Percentiles rank a stretch among this genome's conserved stretches.
Evolutionary conservation across 2,329 filamentous ascomycete genomes (phyloP).

Genomic region (Neofusicoccum umdonicola): DNA sequence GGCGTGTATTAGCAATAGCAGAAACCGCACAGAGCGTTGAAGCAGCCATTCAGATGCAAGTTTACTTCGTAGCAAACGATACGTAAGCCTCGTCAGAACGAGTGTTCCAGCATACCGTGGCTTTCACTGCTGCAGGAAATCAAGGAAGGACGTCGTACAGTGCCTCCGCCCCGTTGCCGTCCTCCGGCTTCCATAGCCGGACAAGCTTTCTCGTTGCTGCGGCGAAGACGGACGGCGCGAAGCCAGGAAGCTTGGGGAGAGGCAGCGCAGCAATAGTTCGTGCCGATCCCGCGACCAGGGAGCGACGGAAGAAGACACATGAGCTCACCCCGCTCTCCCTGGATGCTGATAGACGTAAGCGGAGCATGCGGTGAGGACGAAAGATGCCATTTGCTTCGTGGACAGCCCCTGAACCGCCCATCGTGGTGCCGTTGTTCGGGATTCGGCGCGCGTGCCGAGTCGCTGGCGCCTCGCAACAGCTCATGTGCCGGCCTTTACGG

Average conservation of each 20-base stretch:
- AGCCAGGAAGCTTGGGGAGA: neutral
- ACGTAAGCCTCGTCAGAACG: no score
- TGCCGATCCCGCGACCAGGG: neutral
- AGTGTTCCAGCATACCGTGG: no score
- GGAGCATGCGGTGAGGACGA: slow-evolving; percentile 6
- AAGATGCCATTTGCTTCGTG: neutral
- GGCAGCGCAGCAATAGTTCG: neutral
- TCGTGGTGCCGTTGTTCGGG: neutral
- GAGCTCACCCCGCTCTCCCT: neutral
- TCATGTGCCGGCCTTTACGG: no score
- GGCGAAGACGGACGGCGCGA: neutral
- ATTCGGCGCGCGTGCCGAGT: neutral
- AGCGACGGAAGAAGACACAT: neutral
- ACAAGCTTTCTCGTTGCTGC: neutral
- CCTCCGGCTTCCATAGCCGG: neutral
- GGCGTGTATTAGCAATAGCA: no score
- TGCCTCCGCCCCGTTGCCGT: no score
- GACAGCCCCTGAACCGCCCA: slow-evolving; percentile 1
- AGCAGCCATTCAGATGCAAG: no score
- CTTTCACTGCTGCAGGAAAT: no score
- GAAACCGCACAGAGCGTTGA: no score
- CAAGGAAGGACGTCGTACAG: no score
- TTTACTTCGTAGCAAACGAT: no score
- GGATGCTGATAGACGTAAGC: neutral
- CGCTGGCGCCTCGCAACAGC: neutral